Evolutionary conservation across 2,329 filamentous ascomycete species (phyloP), one percentile per base, ranked within the genome.

Genomic region (Diatrype stigma): DNA sequence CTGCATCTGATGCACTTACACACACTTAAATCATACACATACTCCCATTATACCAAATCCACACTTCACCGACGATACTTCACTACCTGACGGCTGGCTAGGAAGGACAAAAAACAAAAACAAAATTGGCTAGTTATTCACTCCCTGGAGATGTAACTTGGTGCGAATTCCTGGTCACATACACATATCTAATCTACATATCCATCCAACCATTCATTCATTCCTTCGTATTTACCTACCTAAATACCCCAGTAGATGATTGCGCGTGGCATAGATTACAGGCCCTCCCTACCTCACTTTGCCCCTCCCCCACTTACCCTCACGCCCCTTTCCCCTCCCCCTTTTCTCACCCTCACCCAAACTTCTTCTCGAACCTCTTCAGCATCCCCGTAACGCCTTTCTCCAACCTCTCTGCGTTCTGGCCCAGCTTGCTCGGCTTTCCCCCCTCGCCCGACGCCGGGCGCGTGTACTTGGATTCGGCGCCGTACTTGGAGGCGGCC

Each of bases 351-450:
- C n/a, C 47, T 67, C 60, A 83, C 0, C 76, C 78, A 70, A 86
- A 85, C 65, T 83, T 87, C 81, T 89, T 90, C 73, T 91, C 87
- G 68, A 91, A 78, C 71, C 85, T 89, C 78, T 86, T 90, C 57
- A 91, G 68, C 74, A 90, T 85, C 6, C 84, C 82, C 26, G 82
- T 80, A 4, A 90, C 80, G 1, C 86, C 84, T 66, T 83, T 84
- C 71, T 91, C 87, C 32, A 90, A 60, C 60, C 81, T 77, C 26
- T 81, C 83, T 0, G 86, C 82, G 53, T 81, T 79, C 65, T 84
- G 80, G 60, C 88, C 86, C 28, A 90, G 67, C 63, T 77, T 81
- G 6, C 70, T 75, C 23, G 52, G 35, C 45, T 46, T 49, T 16
- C 79, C 54, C 70, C 67, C 3, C 67, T 62, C 50, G 3, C 53